phyloP scores from a whole-genome alignment of 2,329 filamentous ascomycete species.

The Fusarium dimerum region DNA sequence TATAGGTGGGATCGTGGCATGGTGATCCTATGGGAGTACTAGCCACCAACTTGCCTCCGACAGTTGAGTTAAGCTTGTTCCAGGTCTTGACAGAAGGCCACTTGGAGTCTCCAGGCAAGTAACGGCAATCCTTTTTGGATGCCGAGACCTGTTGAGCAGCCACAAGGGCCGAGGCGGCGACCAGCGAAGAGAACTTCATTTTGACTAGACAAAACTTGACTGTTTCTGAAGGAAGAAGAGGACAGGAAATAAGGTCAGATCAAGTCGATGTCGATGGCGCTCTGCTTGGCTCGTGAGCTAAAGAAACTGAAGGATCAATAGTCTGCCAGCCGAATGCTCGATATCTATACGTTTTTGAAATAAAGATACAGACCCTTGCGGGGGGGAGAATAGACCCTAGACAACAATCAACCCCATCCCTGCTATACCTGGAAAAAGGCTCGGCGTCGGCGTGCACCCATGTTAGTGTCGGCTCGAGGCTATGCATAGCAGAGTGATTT shows the following conservation, averaged over 20 bases:
- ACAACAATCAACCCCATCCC: no score
- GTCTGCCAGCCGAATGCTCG: no score
- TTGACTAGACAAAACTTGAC: background rate
- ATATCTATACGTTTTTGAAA: no score
- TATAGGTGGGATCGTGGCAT: slow-evolving; percentile 51
- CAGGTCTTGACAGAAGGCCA: slow-evolving; percentile 53
- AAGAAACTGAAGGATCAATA: no score
- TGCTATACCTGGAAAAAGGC: no score
- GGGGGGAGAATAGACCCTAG: no score
- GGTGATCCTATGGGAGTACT: slow-evolving; percentile 52
- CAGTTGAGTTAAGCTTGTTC: slow-evolving; percentile 50
- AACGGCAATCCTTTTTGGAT: slow-evolving; percentile 39
- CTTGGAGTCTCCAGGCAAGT: slow-evolving; percentile 50
- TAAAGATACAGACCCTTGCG: no score
- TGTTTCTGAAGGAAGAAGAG: background rate
- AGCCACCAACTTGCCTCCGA: slow-evolving; percentile 51
- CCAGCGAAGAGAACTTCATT: slow-evolving; percentile 17
- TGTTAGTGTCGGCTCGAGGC: no score
- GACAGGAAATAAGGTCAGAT: background rate
- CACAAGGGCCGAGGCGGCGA: slow-evolving; percentile 17
- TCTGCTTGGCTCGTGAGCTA: background rate
- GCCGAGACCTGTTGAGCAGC: slow-evolving; percentile 4
- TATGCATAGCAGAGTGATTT: no score
- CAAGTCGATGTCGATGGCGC: background rate
- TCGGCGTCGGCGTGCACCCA: no score